These are phyloP conservation scores for Raffaelea ambrosiae DNA, from an alignment of 2,329 filamentous ascomycete species.

Conservation along the genomic window DNA sequence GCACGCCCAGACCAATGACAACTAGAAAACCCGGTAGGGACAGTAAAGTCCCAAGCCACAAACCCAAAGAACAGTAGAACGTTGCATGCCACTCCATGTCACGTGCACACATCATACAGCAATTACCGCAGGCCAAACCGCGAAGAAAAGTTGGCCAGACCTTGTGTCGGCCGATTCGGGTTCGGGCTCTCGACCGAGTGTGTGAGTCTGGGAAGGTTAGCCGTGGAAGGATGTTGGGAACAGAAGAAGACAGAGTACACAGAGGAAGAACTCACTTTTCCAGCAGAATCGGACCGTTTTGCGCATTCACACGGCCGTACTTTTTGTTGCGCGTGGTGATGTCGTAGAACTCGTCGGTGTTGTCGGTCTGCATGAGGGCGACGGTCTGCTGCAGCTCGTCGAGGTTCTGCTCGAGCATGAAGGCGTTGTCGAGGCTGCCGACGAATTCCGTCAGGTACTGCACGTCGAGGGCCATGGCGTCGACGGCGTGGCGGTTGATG, in stretches of 20 bases:
- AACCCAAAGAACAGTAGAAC: no score
- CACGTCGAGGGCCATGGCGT: conserved; percentile 74
- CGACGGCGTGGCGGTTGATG: conserved; percentile 82
- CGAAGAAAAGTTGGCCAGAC: conserved; percentile 64
- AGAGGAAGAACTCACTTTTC: conserved; percentile 61
- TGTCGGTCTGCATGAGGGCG: conserved; percentile 75
- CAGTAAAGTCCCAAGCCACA: no score
- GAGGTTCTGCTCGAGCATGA: conserved; percentile 80
- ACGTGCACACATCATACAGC: not conserved
- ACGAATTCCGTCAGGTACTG: conserved; percentile 81
- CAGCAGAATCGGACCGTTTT: conserved; percentile 80
- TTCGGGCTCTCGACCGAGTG: conserved; percentile 50
- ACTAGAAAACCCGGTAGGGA: no score
- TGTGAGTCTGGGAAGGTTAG: conserved; percentile 47
- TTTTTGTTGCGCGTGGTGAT: conserved; percentile 83
- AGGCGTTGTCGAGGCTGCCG: conserved; percentile 69
- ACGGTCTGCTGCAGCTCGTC: conserved; percentile 93
- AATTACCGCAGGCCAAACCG: conserved; percentile 57
- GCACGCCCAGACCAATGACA: no score
- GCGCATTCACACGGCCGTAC: conserved; percentile 83
- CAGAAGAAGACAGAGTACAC: conserved; percentile 1
- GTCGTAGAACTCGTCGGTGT: conserved; percentile 96
- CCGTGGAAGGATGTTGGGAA: not conserved
- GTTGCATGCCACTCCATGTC: no score
- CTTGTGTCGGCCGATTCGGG: conserved; percentile 56